Base-by-base conservation (phyloP, 2,329 filamentous ascomycete species). In the Colletotrichum sidae region DNA sequence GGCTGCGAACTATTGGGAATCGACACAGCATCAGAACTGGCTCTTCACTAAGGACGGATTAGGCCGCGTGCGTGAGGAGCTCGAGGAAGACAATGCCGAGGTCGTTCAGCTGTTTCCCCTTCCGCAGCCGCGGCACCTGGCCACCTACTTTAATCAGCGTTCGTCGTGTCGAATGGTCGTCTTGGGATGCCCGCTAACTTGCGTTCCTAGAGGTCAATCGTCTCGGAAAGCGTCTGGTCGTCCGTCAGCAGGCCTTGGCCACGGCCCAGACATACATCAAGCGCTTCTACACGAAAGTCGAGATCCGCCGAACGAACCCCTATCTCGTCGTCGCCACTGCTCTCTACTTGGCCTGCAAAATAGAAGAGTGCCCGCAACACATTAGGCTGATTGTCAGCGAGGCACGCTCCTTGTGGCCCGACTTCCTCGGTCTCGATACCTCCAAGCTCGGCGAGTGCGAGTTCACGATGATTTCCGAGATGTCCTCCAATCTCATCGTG, bases 1-100 rank as follows among this genome's bases (percentile, higher is more conserved):
- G 95, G 93, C 95, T 39, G 92, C 94, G 75, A 97, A 95, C 79
- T 99, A 95, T 81, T 99, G 94, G 94, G 91, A 93, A 69, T 98
- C 96, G 60, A 96, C 93, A 34, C 96, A 99, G 80, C 88, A 91
- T 71, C 91, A 89, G 71, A 88, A 92, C 81, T 99, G 96, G 96
- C 91, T 93, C 61, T 97, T 97, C 78, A 53, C 65, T 46, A 69
- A 69, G 73, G 89, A 93, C 68, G 89, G 94, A 75, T 85, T 99
- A 57, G 87, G 88, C 12, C 85, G 90, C 56, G 88, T 92, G 76
- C 90, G 95, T 61, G 88, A 90, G 74, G 88, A 88, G 72, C 88
- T 97, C 49, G 91, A 92, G 72, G 90, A 94, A 68, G 88, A 90
- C 65, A 92, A 97, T 73, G 86, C 88, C 68, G 85, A 86, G 47